Conservation (phyloP, 352 stramenopile species). For the Bremia lactucae region DNA sequence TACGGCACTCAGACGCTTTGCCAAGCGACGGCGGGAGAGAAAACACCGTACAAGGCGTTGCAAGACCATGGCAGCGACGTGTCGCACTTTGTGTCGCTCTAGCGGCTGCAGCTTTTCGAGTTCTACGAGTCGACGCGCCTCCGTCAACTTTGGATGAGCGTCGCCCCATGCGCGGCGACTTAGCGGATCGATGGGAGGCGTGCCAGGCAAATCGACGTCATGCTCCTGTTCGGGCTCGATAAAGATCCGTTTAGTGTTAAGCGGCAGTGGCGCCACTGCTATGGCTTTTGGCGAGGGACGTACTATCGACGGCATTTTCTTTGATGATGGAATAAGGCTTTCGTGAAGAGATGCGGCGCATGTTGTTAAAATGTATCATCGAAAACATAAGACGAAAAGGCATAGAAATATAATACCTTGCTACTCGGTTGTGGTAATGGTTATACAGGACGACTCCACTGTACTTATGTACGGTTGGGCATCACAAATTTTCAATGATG, state of each 20-base stretch:
- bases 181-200: conserved; percentile 40
- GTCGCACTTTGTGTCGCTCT: conserved; percentile 18
- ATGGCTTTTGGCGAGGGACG: no score
- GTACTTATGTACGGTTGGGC: no score
- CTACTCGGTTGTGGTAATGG: no score
- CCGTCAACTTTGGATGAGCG: conserved; percentile 7
- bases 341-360: no score
- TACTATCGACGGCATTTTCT: no score
- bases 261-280: no score
- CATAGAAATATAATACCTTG: no score
- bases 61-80: conserved; percentile 19
- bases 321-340: no score
- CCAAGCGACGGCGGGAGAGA: conserved; percentile 21
- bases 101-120: conserved; percentile 17
- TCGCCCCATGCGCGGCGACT: conserved; percentile 25
- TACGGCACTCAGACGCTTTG: conserved; percentile 36
- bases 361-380: no score
- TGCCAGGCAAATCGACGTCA: conserved; percentile 43
- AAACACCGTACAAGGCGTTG: conserved; percentile 34
- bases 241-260: conserved; percentile 17
- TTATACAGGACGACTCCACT: no score
- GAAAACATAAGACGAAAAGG: no score
- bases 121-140: conserved; percentile 14
- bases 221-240: conserved; percentile 20
- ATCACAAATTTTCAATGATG: no score